Conservation (phyloP, 768 basidiomycete species). For the Amanita phalloides region DNA sequence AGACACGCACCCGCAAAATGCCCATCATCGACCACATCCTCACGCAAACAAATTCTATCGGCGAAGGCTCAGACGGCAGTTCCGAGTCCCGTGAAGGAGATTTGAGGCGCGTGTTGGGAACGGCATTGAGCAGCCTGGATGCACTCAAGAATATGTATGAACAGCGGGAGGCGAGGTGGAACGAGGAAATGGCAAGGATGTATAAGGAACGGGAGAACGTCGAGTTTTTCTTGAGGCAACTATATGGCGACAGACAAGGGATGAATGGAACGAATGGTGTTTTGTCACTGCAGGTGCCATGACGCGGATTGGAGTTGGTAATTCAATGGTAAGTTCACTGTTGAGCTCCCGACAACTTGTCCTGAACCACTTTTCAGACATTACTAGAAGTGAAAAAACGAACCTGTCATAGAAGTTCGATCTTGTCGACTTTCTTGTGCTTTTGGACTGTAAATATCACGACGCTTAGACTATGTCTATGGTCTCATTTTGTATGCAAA, state of each 20-base stretch:
- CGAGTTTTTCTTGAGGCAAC: slow-evolving; percentile 54
- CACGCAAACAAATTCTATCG: slow-evolving; percentile 27
- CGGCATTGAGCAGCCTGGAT: slow-evolving; percentile 56
- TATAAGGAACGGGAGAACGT: slow-evolving; percentile 59
- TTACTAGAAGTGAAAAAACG: no score
- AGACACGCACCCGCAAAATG: slow-evolving; percentile 29
- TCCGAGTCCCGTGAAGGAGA: slow-evolving; percentile 50
- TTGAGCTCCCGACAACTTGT: no score
- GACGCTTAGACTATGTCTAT: no score
- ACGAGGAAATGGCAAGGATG: slow-evolving; percentile 57
- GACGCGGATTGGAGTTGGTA: neutral
- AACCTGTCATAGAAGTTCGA: no score
- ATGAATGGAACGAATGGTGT: neutral
- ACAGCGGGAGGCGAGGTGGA: slow-evolving; percentile 57
- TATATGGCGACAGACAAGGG: slow-evolving; percentile 29
- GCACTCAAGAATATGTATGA: slow-evolving; percentile 57
- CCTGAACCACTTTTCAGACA: no score
- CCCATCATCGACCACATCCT: slow-evolving; percentile 41
- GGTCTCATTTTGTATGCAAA: no score
- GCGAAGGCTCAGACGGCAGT: slow-evolving; percentile 46
- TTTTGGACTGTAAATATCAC: no score
- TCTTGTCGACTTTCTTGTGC: no score
- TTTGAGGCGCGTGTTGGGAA: slow-evolving; percentile 55
- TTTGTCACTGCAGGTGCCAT: neutral
- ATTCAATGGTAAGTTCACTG: neutral